Evolutionary conservation across 495 filamentous ascomycete genomes (phyloP).

Genomic region (Hypoxylon lenormandii): DNA sequence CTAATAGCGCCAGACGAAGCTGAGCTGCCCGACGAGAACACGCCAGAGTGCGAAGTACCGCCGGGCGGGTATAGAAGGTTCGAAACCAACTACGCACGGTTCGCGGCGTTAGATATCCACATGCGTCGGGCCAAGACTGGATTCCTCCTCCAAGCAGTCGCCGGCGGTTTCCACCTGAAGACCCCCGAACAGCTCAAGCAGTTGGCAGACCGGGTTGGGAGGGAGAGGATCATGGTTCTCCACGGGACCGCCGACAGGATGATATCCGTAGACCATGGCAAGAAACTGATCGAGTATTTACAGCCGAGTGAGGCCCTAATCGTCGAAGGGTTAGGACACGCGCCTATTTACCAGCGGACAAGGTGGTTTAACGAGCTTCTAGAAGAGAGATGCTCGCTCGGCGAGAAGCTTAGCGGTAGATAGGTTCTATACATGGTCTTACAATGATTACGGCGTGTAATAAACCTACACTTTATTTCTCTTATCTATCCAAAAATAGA

Average conservation of each 20-base stretch:
- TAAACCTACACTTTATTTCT: no score
- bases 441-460: no score
- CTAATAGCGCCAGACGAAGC: slow-evolving; percentile 69
- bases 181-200: slow-evolving; percentile 65
- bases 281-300: slow-evolving; percentile 61
- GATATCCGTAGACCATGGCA: slow-evolving; percentile 70
- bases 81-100: slow-evolving; percentile 75
- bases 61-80: slow-evolving; percentile 58
- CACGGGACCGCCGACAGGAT: slow-evolving; percentile 76
- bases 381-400: slow-evolving; percentile 23
- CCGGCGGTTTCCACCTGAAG: slow-evolving; percentile 77
- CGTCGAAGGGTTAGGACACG: slow-evolving; percentile 71
- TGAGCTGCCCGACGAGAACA: slow-evolving; percentile 29
- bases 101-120: slow-evolving; percentile 71
- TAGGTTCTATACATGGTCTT: not conserved
- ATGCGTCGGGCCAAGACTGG: slow-evolving; percentile 67
- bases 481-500: no score
- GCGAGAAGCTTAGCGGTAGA: slow-evolving; percentile 25
- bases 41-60: slow-evolving; percentile 39
- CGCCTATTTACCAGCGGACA: slow-evolving; percentile 67
- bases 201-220: slow-evolving; percentile 69
- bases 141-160: slow-evolving; percentile 75
- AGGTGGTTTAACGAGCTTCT: slow-evolving; percentile 65
- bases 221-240: slow-evolving; percentile 71
- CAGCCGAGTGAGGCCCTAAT: slow-evolving; percentile 56